Evolutionary conservation across 768 basidiomycete genomes (phyloP), one percentile per base, ranked within the genome.

Genomic region (Tylopilus felleus): DNA sequence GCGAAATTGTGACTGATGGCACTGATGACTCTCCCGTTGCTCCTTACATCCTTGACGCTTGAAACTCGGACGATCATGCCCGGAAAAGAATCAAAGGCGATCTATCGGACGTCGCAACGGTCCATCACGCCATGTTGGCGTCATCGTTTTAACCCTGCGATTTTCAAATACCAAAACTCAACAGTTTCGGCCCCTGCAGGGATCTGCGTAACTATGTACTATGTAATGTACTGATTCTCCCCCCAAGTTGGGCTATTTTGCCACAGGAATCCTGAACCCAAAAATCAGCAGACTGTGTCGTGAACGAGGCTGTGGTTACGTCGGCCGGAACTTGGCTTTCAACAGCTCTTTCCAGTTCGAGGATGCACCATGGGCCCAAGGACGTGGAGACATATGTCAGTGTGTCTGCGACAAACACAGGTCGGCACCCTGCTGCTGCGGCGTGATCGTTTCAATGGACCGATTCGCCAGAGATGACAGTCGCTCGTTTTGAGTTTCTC

Each of bases 151-250:
- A 12, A 44, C 19, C 16, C 19, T 19, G 23, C 16, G 9, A 35
- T 63, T 62, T 62, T 62, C 58, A 62, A 62, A 62, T 62, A 36
- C 12, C 27, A 7, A 43, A 62, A 62, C 35, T n/a, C 49, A 53
- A 63, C 54, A 64, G 42, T 38, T 49, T 63, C 58, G 58, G 16
- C n/a, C 8, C 38, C 7, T 4, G 4, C 17, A 14, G 38, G 8
- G 17, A n/a, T n/a, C 38, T 19, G 38, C 38, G 36, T n/a, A 16
- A 17, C n/a, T 9, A 19, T 19, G 29, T 27, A 27, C 25, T 27
- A 7, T n/a, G n/a, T n/a, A n/a, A n/a, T n/a, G n/a, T n/a, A n/a
- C n/a, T n/a, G n/a, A n/a, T n/a, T n/a, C n/a, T 29, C 9, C 12
- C 29, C 8, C 29, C 29, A 5, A 8, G 29, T 8, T 29, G 29